Conservation (phyloP, 495 filamentous ascomycete genomes). For the Elasticomyces elasticus region DNA sequence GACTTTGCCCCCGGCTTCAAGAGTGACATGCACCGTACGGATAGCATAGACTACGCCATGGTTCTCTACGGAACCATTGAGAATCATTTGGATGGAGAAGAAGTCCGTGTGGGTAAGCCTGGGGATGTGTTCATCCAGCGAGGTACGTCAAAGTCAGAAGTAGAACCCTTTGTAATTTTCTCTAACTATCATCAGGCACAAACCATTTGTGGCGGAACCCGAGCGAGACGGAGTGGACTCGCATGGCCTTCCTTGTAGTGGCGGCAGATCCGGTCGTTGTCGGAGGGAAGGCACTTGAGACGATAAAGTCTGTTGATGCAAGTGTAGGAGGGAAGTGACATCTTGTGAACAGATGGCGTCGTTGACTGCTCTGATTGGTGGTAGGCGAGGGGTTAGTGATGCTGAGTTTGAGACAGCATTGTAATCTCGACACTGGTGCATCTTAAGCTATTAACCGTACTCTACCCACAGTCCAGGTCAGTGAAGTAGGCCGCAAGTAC, state of each 20-base stretch:
- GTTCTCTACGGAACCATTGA: conserved; percentile 59
- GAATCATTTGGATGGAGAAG: conserved; percentile 49
- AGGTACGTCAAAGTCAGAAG: no score
- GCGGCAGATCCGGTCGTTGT: conserved; percentile 5
- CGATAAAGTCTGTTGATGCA: background rate
- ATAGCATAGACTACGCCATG: conserved; percentile 62
- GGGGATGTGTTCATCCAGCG: conserved; percentile 56
- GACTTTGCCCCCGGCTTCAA: conserved; percentile 47
- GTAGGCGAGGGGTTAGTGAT: background rate
- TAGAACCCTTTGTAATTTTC: no score
- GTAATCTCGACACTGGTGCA: background rate
- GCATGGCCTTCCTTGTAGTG: conserved; percentile 9
- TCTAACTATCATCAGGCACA: no score
- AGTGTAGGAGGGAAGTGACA: background rate
- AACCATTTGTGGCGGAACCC: conserved; percentile 56
- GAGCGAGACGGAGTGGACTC: conserved; percentile 33
- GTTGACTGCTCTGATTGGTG: background rate
- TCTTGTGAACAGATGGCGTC: background rate
- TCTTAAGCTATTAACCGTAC: no score
- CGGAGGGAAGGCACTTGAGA: conserved; percentile 2
- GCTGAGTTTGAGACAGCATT: background rate
- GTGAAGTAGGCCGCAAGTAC: no score
- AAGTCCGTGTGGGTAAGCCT: conserved; percentile 39
- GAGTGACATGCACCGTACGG: conserved; percentile 57
- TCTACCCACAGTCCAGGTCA: no score